Evolutionary conservation across 2,329 filamentous ascomycete genomes (phyloP).

Genomic region (Aspergillus ochraceus): DNA sequence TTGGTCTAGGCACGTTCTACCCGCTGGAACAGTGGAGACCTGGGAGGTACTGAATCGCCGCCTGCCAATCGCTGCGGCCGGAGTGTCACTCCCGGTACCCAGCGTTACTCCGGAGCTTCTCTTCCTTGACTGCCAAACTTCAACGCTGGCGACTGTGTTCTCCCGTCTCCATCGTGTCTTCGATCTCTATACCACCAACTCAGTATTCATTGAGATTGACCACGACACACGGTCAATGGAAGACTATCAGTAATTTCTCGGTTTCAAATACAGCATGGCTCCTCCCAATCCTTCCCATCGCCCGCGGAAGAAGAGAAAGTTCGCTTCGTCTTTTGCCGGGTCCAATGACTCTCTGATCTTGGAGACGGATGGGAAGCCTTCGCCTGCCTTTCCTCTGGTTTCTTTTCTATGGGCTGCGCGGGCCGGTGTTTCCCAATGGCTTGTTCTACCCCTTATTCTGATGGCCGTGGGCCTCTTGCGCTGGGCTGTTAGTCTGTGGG

Average conservation of each 20-base stretch:
- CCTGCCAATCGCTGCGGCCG: slow-evolving; percentile 6
- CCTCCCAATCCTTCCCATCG: slow-evolving; percentile 37
- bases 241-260: slow-evolving; percentile 11
- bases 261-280: slow-evolving; percentile 24
- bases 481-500: slow-evolving; percentile 91
- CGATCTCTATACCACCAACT: not conserved
- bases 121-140: not conserved
- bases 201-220: not conserved
- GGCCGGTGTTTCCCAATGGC: slow-evolving; percentile 82
- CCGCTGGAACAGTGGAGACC: slow-evolving; percentile 22
- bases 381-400: slow-evolving; percentile 82
- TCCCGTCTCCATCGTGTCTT: not conserved
- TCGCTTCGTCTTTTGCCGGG: slow-evolving; percentile 30
- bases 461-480: slow-evolving; percentile 90
- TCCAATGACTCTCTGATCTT: slow-evolving; percentile 45
- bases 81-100: slow-evolving; percentile 13
- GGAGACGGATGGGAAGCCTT: slow-evolving; percentile 46
- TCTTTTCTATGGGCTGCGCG: slow-evolving; percentile 94
- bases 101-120: slow-evolving; percentile 8
- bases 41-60: slow-evolving; percentile 8
- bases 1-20: slow-evolving; percentile 19
- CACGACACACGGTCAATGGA: slow-evolving; percentile 21
- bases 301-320: slow-evolving; percentile 48
- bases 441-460: slow-evolving; percentile 80
- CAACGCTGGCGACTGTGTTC: not conserved